Evolutionary conservation across 805 yeast genomes (phyloP), one percentile per base, ranked within the genome.

Genomic region (Saccharomycopsis sp.): DNA sequence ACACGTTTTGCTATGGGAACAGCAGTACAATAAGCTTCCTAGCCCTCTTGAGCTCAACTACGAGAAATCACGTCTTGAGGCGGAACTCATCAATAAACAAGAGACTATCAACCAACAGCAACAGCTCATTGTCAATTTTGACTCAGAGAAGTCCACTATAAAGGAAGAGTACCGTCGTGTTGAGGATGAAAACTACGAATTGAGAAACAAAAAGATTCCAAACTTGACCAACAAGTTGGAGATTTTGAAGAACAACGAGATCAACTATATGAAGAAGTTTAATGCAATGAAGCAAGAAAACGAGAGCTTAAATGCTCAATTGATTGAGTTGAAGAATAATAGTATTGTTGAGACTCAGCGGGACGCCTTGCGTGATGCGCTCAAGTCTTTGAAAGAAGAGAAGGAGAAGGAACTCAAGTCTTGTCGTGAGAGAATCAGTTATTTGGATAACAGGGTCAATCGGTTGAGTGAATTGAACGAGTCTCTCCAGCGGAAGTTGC

Each of bases 1-100:
- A 61, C 84, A 85, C 63, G 80, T 84, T 0, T 66, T 86, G 37
- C 68, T 83, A 41, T 67, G 76, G 60, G 87, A 83, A 61, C 73
- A 29, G 24, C n/a, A 53, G 9, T n/a, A 37, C 40, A 47, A 34
- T 1, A 34, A 20, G 20, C 29, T 74, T 29, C 84, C 88, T 29
- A 75, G 81, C 54, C 71, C 82, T 16, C 71, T 83, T 34, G 83
- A 83, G 55, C 66, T 85, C 60, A 77, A 79, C 40, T 79, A 80
- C 63, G 82, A 82, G 58, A 80, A 82, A 60, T 76, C 83, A 2
- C 80, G 78, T 54, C 64, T 85, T 58, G 77, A 75, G 64, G 68
- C 76, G 46, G 78, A 77, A 58, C 64, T 83, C 34, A 68, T 76
- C 18, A 70, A 73, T 37, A 78, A 80, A 61, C 80, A 79, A 34